These are phyloP conservation scores for Ogataea degrootiae DNA, from an alignment of 805 yeast genomes.

Conservation along the genomic window DNA sequence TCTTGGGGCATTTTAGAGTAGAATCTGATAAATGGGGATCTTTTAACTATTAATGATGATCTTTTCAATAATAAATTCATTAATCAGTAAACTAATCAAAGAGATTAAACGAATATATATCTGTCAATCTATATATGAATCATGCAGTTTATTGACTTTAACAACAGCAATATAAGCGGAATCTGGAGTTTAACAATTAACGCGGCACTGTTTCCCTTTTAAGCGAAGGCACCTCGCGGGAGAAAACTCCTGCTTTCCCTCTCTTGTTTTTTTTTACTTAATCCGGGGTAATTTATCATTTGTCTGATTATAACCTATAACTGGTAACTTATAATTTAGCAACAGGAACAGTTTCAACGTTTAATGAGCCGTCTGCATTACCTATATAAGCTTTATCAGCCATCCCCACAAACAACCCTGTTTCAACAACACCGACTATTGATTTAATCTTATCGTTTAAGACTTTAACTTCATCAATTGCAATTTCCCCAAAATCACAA, in stretches of 20 bases:
- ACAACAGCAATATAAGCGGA: no score
- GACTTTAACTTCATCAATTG: conserved; percentile 34
- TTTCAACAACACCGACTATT: conserved; percentile 92
- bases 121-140: no score
- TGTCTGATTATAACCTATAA: no score
- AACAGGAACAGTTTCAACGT: conserved; percentile 6
- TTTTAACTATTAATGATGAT: neutral
- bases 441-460: conserved; percentile 64
- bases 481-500: conserved; percentile 83
- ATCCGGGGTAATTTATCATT: neutral
- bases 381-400: conserved; percentile 87
- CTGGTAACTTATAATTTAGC: conserved; percentile 1
- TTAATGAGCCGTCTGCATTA: conserved; percentile 58
- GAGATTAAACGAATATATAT: no score
- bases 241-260: no score
- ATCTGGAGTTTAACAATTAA: no score
- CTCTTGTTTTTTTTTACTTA: neutral
- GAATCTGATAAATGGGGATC: neutral
- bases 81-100: neutral
- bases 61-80: neutral
- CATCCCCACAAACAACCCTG: conserved; percentile 78
- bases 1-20: conserved; percentile 13
- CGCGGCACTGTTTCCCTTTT: no score
- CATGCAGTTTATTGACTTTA: no score
- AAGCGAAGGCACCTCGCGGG: no score